Base-by-base conservation (phyloP, 164 flowering plant species). In the Echeveria elegans region DNA sequence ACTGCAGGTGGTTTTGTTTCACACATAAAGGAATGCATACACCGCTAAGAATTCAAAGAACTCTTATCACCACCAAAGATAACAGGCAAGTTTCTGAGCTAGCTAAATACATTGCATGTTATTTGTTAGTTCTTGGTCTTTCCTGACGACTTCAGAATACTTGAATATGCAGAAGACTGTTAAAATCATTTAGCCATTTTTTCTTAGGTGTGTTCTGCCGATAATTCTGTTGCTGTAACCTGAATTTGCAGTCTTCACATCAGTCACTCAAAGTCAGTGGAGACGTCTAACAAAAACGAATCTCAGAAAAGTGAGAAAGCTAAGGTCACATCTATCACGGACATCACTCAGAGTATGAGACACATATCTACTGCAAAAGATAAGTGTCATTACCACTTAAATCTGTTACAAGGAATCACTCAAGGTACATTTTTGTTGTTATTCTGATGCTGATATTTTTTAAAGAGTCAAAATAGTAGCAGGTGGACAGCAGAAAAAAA, bases 231-330 rank as follows among this genome's bases (percentile, higher is more conserved):
- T 53, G 28, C 29, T 23, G 26, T 21, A 71, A 48, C 53, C 24
- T n/a, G 23, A 52, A 21, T 66, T 72, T 77, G 74, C 80, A 83
- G 83, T 31, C 72, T n/a, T 64, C 69, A 58, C 60, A 70, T 75
- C 50, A 72, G 63, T 73, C 45, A 64, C 59, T 56, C 76, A 40
- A 74, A 71, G 37, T 71, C 66, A 71, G 53, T 65, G 28, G 72
- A 70, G 65, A 72, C 68, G 72, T 29, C 50, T 69, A 52, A 56
- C 61, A 68, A 74, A 74, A 45, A 70, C 2, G 58, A 66, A 59
- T 59, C 63, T 34, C 72, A 63, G 68, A 75, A 63, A 66, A 15
- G 69, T 70, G 59, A 62, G 34, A 73, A 72, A 71, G 53, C 38
- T 70, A 23, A 38, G 32, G 45, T 63, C 59, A 38, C 77, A 41